These are phyloP conservation scores for Leptographium wingfieldii DNA, from an alignment of 2,329 filamentous ascomycete species.

Conservation along the genomic window DNA sequence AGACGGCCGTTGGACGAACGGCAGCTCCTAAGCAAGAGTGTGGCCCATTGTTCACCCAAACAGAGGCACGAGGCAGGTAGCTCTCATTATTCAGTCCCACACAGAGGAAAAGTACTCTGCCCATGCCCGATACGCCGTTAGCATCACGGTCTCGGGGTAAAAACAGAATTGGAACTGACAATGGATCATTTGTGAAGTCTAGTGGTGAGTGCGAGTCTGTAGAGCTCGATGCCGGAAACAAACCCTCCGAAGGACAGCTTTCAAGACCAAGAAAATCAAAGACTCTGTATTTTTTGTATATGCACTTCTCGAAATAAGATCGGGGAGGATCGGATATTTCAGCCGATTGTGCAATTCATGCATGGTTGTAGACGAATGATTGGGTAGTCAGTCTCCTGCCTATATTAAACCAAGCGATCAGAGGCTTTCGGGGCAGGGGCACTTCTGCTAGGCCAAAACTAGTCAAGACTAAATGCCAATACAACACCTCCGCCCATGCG, in stretches of 20 bases:
- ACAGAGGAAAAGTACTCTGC: not conserved
- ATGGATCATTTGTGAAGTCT: not conserved
- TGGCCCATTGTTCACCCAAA: not conserved
- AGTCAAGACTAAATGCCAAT: not conserved
- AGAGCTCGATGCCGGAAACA: not conserved
- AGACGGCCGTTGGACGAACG: not conserved
- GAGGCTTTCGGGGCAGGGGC: not conserved
- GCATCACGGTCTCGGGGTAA: not conserved
- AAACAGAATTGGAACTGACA: not conserved
- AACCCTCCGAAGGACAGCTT: not conserved
- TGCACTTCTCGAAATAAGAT: not conserved
- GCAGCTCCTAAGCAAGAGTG: not conserved
- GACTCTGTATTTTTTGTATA: not conserved
- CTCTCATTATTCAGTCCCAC: not conserved
- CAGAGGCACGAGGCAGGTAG: not conserved
- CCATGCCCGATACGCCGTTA: not conserved
- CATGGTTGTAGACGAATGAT: not conserved
- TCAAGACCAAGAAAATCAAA: not conserved
- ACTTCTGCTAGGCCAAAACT: not conserved
- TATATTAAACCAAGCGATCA: not conserved
- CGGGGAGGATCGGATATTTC: not conserved
- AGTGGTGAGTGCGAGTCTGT: not conserved
- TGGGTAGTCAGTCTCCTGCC: not conserved
- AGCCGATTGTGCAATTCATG: not conserved
- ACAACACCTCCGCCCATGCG: not conserved